These are phyloP conservation scores for Jackrogersella minutella DNA, from an alignment of 495 filamentous ascomycete species.

Conservation along the genomic window DNA sequence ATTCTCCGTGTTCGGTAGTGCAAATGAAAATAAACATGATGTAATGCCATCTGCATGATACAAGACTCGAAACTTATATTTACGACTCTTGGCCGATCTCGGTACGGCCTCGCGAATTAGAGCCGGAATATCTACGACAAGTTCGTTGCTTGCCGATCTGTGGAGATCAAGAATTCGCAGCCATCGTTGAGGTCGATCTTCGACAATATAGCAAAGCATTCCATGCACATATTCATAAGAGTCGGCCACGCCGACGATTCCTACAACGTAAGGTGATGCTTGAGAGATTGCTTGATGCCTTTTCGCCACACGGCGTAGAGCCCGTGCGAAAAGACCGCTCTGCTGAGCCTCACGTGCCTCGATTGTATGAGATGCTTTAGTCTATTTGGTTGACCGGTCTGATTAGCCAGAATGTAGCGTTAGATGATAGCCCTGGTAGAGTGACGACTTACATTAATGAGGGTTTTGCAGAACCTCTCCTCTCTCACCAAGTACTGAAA, in stretches of 20 bases:
- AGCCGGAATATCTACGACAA: slow-evolving; percentile 64
- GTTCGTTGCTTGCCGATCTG: slow-evolving; percentile 57
- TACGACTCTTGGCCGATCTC: slow-evolving; percentile 44
- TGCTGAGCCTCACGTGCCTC: slow-evolving; percentile 64
- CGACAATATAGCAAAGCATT: slow-evolving; percentile 66
- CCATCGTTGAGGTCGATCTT: slow-evolving; percentile 49
- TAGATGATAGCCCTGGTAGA: slow-evolving; percentile 28
- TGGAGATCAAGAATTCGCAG: slow-evolving; percentile 73
- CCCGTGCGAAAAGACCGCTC: slow-evolving; percentile 60
- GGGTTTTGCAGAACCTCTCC: slow-evolving; percentile 66
- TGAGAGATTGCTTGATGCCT: slow-evolving; percentile 68
- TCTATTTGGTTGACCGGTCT: slow-evolving; percentile 49
- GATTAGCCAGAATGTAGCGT: slow-evolving; percentile 7
- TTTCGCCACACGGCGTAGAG: slow-evolving; percentile 67
- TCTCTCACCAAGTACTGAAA: slow-evolving; percentile 64
- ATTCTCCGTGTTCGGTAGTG: slow-evolving; percentile 47
- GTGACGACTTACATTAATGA: slow-evolving; percentile 62
- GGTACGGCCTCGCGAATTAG: slow-evolving; percentile 51
- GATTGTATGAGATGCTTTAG: slow-evolving; percentile 61
- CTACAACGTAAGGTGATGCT: slow-evolving; percentile 68
- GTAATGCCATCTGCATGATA: slow-evolving; percentile 69
- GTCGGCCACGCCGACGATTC: slow-evolving; percentile 65
- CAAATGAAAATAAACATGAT: slow-evolving; percentile 60
- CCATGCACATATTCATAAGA: slow-evolving; percentile 71
- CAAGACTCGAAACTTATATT: slow-evolving; percentile 64